Evolutionary conservation across 345 rosid species (phyloP).

Genomic region (Pugionium cornutum): DNA sequence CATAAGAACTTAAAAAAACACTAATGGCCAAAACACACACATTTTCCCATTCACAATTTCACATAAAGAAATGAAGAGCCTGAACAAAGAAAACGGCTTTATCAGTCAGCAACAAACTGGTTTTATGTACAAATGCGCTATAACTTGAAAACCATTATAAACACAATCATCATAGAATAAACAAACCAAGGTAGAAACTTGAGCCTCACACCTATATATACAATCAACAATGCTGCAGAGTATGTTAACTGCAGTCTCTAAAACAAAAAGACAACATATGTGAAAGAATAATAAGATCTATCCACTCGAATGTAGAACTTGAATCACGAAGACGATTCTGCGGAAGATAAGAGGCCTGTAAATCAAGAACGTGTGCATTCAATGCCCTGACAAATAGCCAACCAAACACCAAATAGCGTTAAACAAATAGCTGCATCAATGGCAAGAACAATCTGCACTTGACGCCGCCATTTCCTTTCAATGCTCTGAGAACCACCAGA

Average conservation of each 20-base stretch:
- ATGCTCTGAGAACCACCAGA: constrained; percentile 52
- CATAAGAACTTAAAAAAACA: not conserved
- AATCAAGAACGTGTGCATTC: constrained; percentile 47
- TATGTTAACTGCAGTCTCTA: constrained; percentile 6
- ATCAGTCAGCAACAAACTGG: not conserved
- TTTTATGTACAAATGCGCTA: not conserved
- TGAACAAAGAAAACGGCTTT: not conserved
- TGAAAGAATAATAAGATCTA: constrained; percentile 5
- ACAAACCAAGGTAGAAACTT: constrained; percentile 13
- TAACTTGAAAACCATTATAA: not conserved
- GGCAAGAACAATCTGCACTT: constrained; percentile 69
- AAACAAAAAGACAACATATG: constrained; percentile 4
- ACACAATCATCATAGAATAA: constrained; percentile 15
- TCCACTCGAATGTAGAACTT: constrained; percentile 14
- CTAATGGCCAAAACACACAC: not conserved
- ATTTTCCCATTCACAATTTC: not conserved
- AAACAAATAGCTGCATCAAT: constrained; percentile 76
- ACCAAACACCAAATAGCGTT: constrained; percentile 63
- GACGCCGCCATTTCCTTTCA: constrained; percentile 78
- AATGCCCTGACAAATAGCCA: constrained; percentile 60
- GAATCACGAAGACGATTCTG: constrained; percentile 4
- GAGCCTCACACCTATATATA: constrained; percentile 5
- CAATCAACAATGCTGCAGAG: constrained; percentile 22
- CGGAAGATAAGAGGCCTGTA: constrained; percentile 4
- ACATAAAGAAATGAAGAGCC: constrained; percentile 13